Base-by-base conservation (phyloP, 495 filamentous ascomycete genomes). In the Margaritispora aquatica region DNA sequence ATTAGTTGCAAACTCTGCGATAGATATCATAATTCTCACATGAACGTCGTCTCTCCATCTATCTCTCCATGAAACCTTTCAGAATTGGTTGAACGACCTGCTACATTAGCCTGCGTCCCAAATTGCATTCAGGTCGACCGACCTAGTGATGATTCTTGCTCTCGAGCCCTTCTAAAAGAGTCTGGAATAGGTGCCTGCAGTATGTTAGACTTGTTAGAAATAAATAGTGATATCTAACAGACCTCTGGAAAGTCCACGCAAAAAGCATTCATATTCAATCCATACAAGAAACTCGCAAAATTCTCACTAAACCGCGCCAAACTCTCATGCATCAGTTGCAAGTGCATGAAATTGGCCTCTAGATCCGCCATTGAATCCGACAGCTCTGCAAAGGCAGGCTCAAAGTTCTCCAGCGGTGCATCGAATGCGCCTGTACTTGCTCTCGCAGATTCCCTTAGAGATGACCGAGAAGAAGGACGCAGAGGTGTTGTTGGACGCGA, bases 241-340 rank as follows among this genome's bases (percentile, higher is more conserved):
- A 92, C 92, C 83, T 98, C 95, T 0, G 91, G 89, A 70, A 97
- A 97, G 74, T 97, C 94, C 36, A 97, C 92, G 70, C 94, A 98
- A 68, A 97, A 98, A 3, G 95, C 94, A 72, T 97, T 97, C 90
- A 98, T 95, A 65, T 97, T 97, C 71, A 98, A 69, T 2, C 94
- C 94, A 61, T 97, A 97, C 54, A 98, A 68, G 64, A 98, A 97
- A 68, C 85, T 89, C 0, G 92, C 93, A 69, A 98, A 98, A 71
- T 86, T 94, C 79, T 98, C 94, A 70, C 88, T 93, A 71, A 98
- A 98, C 9, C 94, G 83, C 41, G 90, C 85, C 71, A 98, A 68
- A 64, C 90, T 96, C 75, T 98, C 93, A 70, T 98, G 92, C 90
- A 98, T 95, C 57, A 96, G 73, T 73, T 97, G 93, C 60, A 98